Evolutionary conservation across 2,329 filamentous ascomycete genomes (phyloP), one percentile per base, ranked within the genome.

Genomic region (Paecilomyces formosus): DNA sequence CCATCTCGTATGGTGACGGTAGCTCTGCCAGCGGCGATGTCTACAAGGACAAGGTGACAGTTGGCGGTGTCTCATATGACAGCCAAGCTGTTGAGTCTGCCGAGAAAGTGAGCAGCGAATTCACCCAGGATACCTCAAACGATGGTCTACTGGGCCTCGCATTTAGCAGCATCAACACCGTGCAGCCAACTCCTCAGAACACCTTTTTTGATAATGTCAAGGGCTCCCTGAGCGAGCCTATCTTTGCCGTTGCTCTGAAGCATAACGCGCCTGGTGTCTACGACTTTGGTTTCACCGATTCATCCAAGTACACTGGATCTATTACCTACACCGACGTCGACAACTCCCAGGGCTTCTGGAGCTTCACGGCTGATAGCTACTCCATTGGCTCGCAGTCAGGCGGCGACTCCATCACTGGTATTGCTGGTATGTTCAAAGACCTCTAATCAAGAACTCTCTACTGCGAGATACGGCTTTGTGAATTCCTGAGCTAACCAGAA

Each of bases 51-150:
- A 82, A 78, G 53, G 87, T 89, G 50, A 75, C 76, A 22, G 79
- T 90, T 26, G 86, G 85, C 54, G 76, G 76, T 28, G 81, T 87
- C 2, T 82, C 77, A 28, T 84, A 86, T 31, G 78, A 78, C 2
- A 69, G 72, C 2, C 87, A 90, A 71, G 85, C 86, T 9, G 82
- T 90, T 11, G 84, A 89, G 70, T 82, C 85, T 33, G 87, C 87
- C 12, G 77, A 78, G 2, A 76, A 78, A 0, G 81, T 89, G 49
- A 87, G 85, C 12, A 59, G 71, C 1, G 63, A 76, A 45, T 86
- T 87, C 72, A 64, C 72, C 5, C 64, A 75, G 57, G 82, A 86
- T 65, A 66, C 65, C 24, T 70, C 80, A 66, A 83, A 79, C 55
- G 84, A 87, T 63, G 84, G 85, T 57, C 77, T 87, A 22, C 74